Percentiles rank a stretch among this genome's conserved stretches.
Evolutionary conservation across 2,329 filamentous ascomycete genomes (phyloP).

Genomic region (Myriangium duriaei): DNA sequence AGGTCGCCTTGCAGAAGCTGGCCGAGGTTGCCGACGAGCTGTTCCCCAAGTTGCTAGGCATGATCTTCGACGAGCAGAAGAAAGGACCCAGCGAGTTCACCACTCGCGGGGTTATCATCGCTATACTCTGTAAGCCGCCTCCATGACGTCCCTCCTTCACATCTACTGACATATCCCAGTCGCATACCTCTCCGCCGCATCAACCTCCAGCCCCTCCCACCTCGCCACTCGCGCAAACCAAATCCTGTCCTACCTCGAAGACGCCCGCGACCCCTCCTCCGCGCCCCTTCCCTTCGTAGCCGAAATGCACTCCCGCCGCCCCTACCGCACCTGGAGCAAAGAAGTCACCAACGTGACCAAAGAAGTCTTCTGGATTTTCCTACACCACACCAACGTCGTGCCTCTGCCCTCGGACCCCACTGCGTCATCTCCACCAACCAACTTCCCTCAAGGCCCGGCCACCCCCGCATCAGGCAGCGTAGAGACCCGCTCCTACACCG

Average conservation of each 20-base stretch:
- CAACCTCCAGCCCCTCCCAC: constrained; percentile 28
- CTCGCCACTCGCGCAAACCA: constrained; percentile 50
- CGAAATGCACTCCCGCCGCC: constrained; percentile 74
- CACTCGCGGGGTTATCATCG: constrained; percentile 80
- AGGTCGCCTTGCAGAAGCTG: constrained; percentile 69
- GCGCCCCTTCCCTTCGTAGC: constrained; percentile 75
- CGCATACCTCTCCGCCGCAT: constrained; percentile 65
- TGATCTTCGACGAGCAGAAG: constrained; percentile 95
- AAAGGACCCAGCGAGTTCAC: constrained; percentile 96
- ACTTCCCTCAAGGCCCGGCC: not conserved
- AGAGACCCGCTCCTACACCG: constrained; percentile 37
- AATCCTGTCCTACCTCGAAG: constrained; percentile 68
- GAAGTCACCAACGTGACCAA: constrained; percentile 89
- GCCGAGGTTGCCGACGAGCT: constrained; percentile 66
- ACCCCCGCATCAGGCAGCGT: constrained; percentile 2
- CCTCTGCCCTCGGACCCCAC: constrained; percentile 39
- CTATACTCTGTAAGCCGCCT: constrained; percentile 49
- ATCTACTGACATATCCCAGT: constrained; percentile 28
- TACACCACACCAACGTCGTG: constrained; percentile 85
- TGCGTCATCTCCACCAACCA: constrained; percentile 11
- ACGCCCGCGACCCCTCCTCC: constrained; percentile 60
- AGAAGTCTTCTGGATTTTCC: constrained; percentile 98
- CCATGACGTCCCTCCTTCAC: not conserved
- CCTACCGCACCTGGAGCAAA: constrained; percentile 88
- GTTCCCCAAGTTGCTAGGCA: constrained; percentile 72